A percentile compares a stretch with the other conserved stretches of the same genome.
phyloP scores from a whole-genome alignment of 148 eudicot genomes.

The Talinum fruticosum region DNA sequence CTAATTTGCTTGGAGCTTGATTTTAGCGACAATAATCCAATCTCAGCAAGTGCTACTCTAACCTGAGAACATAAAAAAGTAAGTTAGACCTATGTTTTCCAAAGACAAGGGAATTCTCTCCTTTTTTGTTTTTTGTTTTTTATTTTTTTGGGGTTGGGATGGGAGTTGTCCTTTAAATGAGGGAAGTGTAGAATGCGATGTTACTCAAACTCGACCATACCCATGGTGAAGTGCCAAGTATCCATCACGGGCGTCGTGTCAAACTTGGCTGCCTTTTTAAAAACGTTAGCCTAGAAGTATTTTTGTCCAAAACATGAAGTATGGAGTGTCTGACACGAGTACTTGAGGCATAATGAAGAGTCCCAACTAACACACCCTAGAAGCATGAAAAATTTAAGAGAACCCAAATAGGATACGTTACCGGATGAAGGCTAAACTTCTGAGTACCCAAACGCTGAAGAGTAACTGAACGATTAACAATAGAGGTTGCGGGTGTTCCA shows the following conservation, averaged over 20 bases:
- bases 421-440: slow-evolving; percentile 22
- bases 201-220: too few species aligned
- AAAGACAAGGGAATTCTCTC: neutral
- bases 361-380: neutral
- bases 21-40: slow-evolving; percentile 16
- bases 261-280: too few species aligned
- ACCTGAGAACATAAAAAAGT: slow-evolving; percentile 18
- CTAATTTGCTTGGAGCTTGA: slow-evolving; percentile 23
- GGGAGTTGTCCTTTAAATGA: too few species aligned
- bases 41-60: neutral
- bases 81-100: neutral
- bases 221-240: too few species aligned
- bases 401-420: neutral
- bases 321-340: too few species aligned
- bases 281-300: too few species aligned
- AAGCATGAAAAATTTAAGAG: neutral
- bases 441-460: slow-evolving; percentile 16
- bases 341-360: too few species aligned
- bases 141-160: too few species aligned
- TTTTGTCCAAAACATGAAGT: too few species aligned
- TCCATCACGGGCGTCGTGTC: too few species aligned
- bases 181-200: neutral
- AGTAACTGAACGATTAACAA: neutral
- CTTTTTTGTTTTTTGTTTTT: neutral
- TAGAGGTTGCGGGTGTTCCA: slow-evolving; percentile 23